Percentiles rank a stretch among this genome's conserved stretches.
Conservation (phyloP, 164 flowering plant species). For the Brasenia schreberi region DNA sequence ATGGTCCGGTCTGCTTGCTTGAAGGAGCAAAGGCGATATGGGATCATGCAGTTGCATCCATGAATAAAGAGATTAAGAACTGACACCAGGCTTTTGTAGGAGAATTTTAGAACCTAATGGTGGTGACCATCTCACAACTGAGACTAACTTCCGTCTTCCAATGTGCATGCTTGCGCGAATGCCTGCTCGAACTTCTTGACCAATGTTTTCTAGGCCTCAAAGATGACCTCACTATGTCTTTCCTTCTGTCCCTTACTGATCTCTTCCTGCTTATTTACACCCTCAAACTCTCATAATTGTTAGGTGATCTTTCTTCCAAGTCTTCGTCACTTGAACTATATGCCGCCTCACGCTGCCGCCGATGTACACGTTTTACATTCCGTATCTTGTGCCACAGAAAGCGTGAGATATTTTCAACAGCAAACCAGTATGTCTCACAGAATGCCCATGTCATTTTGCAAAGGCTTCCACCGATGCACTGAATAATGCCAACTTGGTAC, state of each 20-base stretch:
- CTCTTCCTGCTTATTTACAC: constrained; percentile 14
- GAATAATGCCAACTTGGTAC: constrained; percentile 49
- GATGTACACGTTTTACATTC: constrained; percentile 44
- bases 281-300: constrained; percentile 4
- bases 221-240: constrained; percentile 16
- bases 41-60: too few relatives aligned
- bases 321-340: constrained; percentile 21
- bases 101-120: not conserved
- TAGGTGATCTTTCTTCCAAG: not conserved
- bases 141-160: not conserved
- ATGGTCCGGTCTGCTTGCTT: too few relatives aligned
- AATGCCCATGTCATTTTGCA: constrained; percentile 61
- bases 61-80: too few relatives aligned
- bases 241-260: constrained; percentile 18
- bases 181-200: constrained; percentile 1
- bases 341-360: constrained; percentile 28
- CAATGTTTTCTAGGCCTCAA: constrained; percentile 11
- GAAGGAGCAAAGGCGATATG: too few relatives aligned
- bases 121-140: not conserved
- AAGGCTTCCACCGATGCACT: constrained; percentile 50
- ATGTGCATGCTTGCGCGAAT: not conserved
- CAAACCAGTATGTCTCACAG: constrained; percentile 39
- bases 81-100: too few relatives aligned
- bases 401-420: constrained; percentile 29
- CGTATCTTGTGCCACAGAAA: constrained; percentile 46